These are phyloP conservation scores for Vickermania ingenoplastis DNA, from an alignment of 208 protist genomes.

Conservation along the genomic window DNA sequence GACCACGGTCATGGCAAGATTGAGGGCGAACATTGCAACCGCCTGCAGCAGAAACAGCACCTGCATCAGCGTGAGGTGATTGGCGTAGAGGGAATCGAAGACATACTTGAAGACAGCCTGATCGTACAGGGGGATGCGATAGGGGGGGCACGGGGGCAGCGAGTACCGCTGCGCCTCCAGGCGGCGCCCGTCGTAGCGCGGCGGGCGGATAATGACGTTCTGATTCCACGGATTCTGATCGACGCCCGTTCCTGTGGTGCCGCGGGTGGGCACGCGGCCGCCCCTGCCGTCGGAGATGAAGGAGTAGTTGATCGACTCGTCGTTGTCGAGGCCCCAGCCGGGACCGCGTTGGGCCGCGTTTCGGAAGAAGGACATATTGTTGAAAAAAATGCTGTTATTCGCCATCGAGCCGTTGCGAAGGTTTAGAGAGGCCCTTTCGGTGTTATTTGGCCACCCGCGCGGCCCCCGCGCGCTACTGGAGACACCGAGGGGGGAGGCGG, in stretches of 20 bases:
- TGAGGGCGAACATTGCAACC: conserved; percentile 10
- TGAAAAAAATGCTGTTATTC: conserved; percentile 1
- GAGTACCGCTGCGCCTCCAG: neutral
- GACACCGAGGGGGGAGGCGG: no score
- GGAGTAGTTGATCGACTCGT: neutral
- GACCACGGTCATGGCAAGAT: conserved; percentile 11
- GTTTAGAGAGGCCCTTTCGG: no score
- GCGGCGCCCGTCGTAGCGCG: neutral
- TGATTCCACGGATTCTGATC: no score
- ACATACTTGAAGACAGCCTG: conserved; percentile 20
- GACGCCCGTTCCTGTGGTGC: neutral
- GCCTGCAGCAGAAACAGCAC: conserved; percentile 10
- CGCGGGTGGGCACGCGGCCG: neutral
- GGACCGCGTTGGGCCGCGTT: neutral
- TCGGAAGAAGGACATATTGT: neutral
- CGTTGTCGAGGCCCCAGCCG: neutral
- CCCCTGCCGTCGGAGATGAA: neutral
- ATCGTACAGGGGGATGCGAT: conserved; percentile 21
- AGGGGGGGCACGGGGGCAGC: conserved; percentile 1
- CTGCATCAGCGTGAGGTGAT: conserved; percentile 11
- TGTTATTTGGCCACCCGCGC: no score
- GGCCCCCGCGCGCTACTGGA: no score
- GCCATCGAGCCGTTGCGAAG: no score
- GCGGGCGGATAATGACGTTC: neutral
- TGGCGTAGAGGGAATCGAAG: conserved; percentile 14